phyloP scores from a whole-genome alignment of 768 basidiomycete species.

The Panus rudis region DNA sequence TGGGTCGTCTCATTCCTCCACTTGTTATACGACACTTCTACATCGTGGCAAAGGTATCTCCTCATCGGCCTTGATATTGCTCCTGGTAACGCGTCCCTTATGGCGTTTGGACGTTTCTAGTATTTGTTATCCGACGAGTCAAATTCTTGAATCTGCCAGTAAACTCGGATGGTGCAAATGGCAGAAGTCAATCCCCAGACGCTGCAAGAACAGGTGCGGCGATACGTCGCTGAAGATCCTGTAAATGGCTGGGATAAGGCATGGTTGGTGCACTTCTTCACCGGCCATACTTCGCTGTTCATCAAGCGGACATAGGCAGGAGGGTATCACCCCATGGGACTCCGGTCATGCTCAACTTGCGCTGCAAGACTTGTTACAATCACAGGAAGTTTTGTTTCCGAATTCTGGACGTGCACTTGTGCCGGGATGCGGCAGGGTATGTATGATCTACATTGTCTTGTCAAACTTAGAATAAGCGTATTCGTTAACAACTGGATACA shows the following conservation, averaged over 20 bases:
- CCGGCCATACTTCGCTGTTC: background rate
- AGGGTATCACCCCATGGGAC: slow-evolving; percentile 59
- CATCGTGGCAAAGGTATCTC: too few relatives aligned
- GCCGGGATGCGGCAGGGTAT: slow-evolving; percentile 51
- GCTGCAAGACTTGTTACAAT: slow-evolving; percentile 43
- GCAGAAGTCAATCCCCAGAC: too few relatives aligned
- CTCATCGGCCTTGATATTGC: too few relatives aligned
- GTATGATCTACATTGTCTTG: background rate
- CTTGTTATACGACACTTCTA: too few relatives aligned
- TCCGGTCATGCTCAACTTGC: slow-evolving; percentile 46
- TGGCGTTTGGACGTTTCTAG: too few relatives aligned
- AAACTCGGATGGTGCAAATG: too few relatives aligned
- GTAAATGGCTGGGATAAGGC: slow-evolving; percentile 12
- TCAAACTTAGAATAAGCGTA: background rate
- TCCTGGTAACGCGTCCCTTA: too few relatives aligned
- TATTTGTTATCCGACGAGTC: too few relatives aligned
- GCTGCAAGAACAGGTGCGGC: too few relatives aligned
- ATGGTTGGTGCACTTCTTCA: slow-evolving; percentile 7
- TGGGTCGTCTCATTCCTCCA: too few relatives aligned
- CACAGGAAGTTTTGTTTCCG: slow-evolving; percentile 38
- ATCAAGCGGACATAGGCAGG: slow-evolving; percentile 29
- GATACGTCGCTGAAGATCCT: slow-evolving; percentile 6
- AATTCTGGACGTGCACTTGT: slow-evolving; percentile 37
- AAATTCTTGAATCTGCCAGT: too few relatives aligned
- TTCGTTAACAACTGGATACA: background rate